A percentile compares a stretch with the other conserved stretches of the same genome.
These are phyloP conservation scores for Penicillium sp. DNA, from an alignment of 2,329 filamentous ascomycete species.

Conservation along the genomic window DNA sequence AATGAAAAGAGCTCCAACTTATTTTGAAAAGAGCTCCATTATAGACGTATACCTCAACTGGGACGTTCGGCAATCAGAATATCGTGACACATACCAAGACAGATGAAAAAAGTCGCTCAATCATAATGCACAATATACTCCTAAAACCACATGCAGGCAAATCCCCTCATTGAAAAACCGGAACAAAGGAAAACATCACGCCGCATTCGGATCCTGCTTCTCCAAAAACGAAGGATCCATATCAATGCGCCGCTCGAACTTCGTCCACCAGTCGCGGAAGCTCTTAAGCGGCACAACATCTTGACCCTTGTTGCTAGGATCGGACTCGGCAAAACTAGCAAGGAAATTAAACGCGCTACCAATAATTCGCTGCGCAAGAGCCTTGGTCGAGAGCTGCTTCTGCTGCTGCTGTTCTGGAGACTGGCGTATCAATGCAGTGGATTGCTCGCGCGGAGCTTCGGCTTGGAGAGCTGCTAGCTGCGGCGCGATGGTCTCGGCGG, in stretches of 20 bases:
- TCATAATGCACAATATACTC: conserved; percentile 6
- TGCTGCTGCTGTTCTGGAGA: conserved; percentile 24
- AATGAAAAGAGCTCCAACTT: background rate
- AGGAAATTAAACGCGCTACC: conserved; percentile 97
- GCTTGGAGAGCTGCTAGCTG: conserved; percentile 59
- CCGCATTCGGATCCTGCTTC: conserved; percentile 51
- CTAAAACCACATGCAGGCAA: conserved; percentile 1
- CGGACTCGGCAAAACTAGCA: conserved; percentile 71
- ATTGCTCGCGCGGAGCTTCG: conserved; percentile 26
- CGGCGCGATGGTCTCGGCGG: conserved; percentile 64
- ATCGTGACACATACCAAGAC: conserved; percentile 6
- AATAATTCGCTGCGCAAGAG: conserved; percentile 89
- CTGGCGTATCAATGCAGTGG: conserved; percentile 29
- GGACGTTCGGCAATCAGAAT: background rate
- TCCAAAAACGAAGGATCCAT: conserved; percentile 86
- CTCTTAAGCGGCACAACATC: conserved; percentile 91
- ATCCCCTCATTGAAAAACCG: background rate
- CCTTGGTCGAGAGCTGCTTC: conserved; percentile 59
- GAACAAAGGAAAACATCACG: conserved; percentile 7
- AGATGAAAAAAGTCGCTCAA: conserved; percentile 9
- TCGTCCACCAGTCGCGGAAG: conserved; percentile 96
- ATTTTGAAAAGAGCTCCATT: no score
- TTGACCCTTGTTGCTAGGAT: conserved; percentile 52
- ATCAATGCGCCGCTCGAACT: conserved; percentile 84
- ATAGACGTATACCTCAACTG: background rate